Conservation (phyloP, 371 early-diverging fungal species). For the Gilbertella persicaria region DNA sequence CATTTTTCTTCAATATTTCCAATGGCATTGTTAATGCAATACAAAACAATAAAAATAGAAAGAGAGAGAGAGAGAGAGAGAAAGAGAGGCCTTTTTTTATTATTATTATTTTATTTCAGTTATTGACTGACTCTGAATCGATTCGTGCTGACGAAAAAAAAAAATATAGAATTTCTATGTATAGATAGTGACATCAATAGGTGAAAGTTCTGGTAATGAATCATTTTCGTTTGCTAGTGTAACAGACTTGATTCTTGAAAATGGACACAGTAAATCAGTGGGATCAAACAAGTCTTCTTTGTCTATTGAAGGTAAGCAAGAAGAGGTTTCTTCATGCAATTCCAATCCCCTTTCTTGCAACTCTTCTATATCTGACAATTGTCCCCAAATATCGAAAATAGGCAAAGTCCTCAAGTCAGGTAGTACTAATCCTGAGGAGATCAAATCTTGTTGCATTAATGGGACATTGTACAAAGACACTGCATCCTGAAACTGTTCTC, state of each 20-base stretch:
- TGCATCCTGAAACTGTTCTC: constrained; percentile 37
- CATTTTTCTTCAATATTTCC: not conserved
- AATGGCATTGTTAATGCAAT: constrained; percentile 3
- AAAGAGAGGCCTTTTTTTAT: too few relatives aligned
- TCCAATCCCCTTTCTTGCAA: not conserved
- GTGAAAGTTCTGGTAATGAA: constrained; percentile 31
- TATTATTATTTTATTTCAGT: too few relatives aligned
- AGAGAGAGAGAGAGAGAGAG: too few relatives aligned
- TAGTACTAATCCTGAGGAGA: constrained; percentile 34
- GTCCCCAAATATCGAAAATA: constrained; percentile 57
- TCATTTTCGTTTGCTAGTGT: constrained; percentile 33
- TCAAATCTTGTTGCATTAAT: constrained; percentile 45
- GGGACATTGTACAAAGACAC: constrained; percentile 51
- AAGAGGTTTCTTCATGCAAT: constrained; percentile 51
- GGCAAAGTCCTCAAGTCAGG: constrained; percentile 47
- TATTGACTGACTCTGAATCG: too few relatives aligned
- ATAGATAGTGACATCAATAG: constrained; percentile 32
- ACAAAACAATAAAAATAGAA: too few relatives aligned
- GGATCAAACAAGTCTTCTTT: constrained; percentile 36
- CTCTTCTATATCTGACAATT: constrained; percentile 6
- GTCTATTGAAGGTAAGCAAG: constrained; percentile 36
- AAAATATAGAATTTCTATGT: constrained; percentile 3
- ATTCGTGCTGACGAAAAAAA: not conserved
- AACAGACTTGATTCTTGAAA: constrained; percentile 33
- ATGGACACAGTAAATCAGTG: constrained; percentile 49